phyloP scores from a whole-genome alignment of 2,329 filamentous ascomycete genomes.

The Botryosphaeria dothidea region DNA sequence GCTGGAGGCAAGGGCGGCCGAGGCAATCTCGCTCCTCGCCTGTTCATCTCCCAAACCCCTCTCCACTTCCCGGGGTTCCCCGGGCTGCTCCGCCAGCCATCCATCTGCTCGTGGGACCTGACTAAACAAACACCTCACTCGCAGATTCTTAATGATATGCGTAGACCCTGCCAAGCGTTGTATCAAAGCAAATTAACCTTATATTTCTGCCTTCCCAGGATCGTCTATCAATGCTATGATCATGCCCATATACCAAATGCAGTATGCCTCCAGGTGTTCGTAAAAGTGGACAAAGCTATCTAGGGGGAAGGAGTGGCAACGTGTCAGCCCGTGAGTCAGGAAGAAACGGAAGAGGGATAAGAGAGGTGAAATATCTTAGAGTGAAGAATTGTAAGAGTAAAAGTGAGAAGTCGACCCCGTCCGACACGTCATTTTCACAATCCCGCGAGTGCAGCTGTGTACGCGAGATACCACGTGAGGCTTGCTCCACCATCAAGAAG shows the following conservation, averaged over 20 bases:
- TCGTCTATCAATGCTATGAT: not conserved
- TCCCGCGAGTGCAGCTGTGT: constrained; percentile 32
- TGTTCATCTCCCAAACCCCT: not conserved
- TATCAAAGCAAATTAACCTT: not conserved
- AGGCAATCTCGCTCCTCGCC: not conserved
- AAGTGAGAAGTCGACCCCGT: not conserved
- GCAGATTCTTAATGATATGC: not conserved
- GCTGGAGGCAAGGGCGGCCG: not conserved
- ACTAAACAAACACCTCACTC: not conserved
- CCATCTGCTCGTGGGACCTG: not conserved
- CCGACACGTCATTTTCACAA: constrained; percentile 4
- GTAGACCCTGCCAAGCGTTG: not conserved
- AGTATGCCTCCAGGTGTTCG: not conserved
- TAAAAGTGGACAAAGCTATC: not conserved
- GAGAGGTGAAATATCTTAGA: not conserved
- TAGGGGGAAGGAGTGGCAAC: not conserved
- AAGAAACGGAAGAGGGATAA: not conserved
- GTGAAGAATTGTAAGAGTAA: not conserved
- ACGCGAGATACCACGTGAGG: constrained; percentile 41
- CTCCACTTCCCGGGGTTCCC: not conserved
- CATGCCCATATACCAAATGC: not conserved
- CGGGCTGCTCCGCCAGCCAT: not conserved
- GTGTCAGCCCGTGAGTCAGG: not conserved
- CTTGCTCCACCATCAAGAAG: constrained; percentile 74
- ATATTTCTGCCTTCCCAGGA: not conserved